phyloP scores from a whole-genome alignment of 139 green algal genomes.

The Picochlorum costavermella region DNA sequence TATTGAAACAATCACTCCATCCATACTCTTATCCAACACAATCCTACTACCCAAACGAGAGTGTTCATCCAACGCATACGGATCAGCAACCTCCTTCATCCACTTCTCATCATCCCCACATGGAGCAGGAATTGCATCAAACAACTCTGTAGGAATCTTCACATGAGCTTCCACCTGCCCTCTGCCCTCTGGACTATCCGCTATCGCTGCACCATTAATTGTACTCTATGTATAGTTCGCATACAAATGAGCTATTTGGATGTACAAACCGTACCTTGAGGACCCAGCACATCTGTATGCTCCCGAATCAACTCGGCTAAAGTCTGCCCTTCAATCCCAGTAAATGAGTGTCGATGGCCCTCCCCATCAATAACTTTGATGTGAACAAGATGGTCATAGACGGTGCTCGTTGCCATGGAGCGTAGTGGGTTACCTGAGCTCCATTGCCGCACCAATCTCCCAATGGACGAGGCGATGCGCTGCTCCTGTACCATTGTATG shows the following conservation, averaged over 20 bases:
- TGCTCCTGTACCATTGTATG: no score
- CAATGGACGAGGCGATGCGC: no score
- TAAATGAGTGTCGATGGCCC: conserved; percentile 2
- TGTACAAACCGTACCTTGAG: background rate
- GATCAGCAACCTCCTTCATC: conserved; percentile 7
- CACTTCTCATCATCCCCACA: background rate
- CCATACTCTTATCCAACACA: background rate
- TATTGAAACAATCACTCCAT: background rate
- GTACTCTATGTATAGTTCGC: background rate
- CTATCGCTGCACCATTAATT: conserved; percentile 1
- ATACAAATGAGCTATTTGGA: background rate
- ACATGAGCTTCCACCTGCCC: conserved; percentile 6
- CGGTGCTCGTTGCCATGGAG: no score
- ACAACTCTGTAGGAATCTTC: conserved; percentile 15
- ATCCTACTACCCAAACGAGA: conserved; percentile 9
- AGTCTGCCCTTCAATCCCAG: conserved; percentile 5
- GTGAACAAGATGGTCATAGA: conserved; percentile 2
- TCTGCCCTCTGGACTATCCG: conserved; percentile 8
- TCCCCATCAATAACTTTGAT: conserved; percentile 8
- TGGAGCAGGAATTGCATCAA: conserved; percentile 4
- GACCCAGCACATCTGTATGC: conserved; percentile 4
- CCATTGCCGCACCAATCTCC: no score
- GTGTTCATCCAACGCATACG: conserved; percentile 2
- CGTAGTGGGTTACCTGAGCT: no score
- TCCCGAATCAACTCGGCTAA: background rate